Evolutionary conservation across 176 grass and related monocot genomes (phyloP), one percentile per base, ranked within the genome.

Genomic region (Triticum timopheevii): DNA sequence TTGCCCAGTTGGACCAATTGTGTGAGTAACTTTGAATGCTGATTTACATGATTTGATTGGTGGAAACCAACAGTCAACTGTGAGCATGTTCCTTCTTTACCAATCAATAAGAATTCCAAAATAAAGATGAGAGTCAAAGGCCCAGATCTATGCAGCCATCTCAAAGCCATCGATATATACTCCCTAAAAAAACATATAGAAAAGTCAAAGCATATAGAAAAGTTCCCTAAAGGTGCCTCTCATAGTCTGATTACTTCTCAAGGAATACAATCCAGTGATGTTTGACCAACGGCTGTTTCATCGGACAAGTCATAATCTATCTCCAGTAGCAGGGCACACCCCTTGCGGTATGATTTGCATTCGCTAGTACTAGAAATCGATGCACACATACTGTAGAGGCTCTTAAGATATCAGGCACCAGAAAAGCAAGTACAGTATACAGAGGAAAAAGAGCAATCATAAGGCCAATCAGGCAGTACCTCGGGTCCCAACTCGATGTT

Each of bases 401-500:
- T 58, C 3, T 59, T 59, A 1, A 20, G 17, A 54, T 59, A 9
- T 59, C 39, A 24, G n/a, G n/a, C 25, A 42, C 5, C 27, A 6
- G 59, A 65, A 27, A 49, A 47, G 13, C 69, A 49, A 49, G 20
- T 8, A 36, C 2, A 1, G 45, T 0, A 40, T 35, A 49, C 45
- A 36, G 28, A 66, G 34, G 44, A 56, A 82, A 24, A 20, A 16
- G 10, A 30, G 61, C 19, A 50, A 47, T 35, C 1, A 38, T 22
- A 15, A 56, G 65, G 35, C 54, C 54, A 59, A 61, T 62, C 16
- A n/a, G 19, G 50, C n/a, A 82, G 47, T 95, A 98, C 94, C 87
- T 99, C 90, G 71, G 94, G 90, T 64, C 94, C 94, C 52, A 99
- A 74, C 9, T 94, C 59, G 80, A 99, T 94, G 63, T 99, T 93